These are phyloP conservation scores for Trichoderma polysporum DNA, from an alignment of 2,329 filamentous ascomycete genomes.

Conservation along the genomic window DNA sequence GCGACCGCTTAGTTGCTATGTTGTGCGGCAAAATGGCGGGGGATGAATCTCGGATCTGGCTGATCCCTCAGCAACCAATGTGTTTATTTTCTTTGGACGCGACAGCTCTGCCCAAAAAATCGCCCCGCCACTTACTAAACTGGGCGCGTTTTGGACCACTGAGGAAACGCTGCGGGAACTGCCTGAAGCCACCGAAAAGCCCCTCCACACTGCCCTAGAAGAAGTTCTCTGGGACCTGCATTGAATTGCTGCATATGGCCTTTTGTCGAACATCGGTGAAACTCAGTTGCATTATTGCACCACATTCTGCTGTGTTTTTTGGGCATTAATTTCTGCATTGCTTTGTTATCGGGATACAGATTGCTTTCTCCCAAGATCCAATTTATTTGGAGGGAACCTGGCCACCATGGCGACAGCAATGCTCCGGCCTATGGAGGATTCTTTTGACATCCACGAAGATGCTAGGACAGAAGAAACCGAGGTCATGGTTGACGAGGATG, in stretches of 20 bases:
- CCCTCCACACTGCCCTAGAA: constrained; percentile 18
- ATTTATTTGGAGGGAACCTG: background rate
- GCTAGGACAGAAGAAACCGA: constrained; percentile 50
- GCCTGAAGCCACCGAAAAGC: constrained; percentile 3
- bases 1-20: background rate
- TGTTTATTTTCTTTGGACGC: constrained; percentile 25
- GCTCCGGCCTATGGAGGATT: constrained; percentile 34
- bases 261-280: background rate
- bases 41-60: constrained; percentile 17
- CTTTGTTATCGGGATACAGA: background rate
- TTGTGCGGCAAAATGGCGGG: constrained; percentile 17
- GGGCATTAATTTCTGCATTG: background rate
- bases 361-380: background rate
- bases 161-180: constrained; percentile 11
- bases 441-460: constrained; percentile 53
- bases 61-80: constrained; percentile 30
- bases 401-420: constrained; percentile 13
- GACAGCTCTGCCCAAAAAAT: constrained; percentile 2
- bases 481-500: constrained; percentile 47
- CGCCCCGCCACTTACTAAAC: constrained; percentile 13
- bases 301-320: background rate
- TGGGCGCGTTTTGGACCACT: constrained; percentile 15
- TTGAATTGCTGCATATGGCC: background rate
- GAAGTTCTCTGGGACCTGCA: constrained; percentile 9
- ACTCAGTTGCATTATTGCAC: background rate